Conservation (phyloP, 2,329 filamentous ascomycete genomes). For the Paecilomyces sp. region DNA sequence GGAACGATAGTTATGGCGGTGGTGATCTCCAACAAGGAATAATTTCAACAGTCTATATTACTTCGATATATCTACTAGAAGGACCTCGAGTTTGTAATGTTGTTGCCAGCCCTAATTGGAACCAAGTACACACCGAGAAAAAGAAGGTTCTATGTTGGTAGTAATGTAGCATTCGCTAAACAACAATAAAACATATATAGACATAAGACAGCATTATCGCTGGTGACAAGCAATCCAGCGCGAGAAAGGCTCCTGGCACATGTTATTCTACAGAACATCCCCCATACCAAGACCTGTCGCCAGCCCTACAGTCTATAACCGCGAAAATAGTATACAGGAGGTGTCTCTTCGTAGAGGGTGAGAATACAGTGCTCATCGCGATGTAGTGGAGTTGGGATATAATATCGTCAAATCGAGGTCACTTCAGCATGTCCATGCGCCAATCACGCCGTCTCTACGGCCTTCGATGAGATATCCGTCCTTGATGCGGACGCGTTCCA, state of each 20-base stretch:
- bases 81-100: background rate
- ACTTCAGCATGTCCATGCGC: slow-evolving; percentile 73
- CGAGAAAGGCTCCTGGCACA: background rate
- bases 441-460: slow-evolving; percentile 76
- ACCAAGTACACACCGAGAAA: background rate
- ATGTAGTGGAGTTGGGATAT: slow-evolving; percentile 6
- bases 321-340: slow-evolving; percentile 11
- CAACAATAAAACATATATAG: background rate
- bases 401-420: slow-evolving; percentile 11
- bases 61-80: background rate
- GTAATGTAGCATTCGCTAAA: background rate
- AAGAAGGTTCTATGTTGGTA: background rate
- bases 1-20: too few species aligned
- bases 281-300: background rate
- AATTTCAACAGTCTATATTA: too few species aligned
- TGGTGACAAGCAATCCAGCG: background rate
- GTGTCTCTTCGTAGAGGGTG: background rate
- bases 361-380: slow-evolving; percentile 6
- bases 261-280: background rate
- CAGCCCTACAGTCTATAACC: background rate
- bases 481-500: slow-evolving; percentile 83
- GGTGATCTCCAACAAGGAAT: too few species aligned
- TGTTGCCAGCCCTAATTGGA: background rate
- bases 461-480: slow-evolving; percentile 94
- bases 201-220: background rate